Percentiles rank a stretch among this genome's conserved stretches.
Conservation (phyloP, 441 rosid species). For the Mallotus japonicus region DNA sequence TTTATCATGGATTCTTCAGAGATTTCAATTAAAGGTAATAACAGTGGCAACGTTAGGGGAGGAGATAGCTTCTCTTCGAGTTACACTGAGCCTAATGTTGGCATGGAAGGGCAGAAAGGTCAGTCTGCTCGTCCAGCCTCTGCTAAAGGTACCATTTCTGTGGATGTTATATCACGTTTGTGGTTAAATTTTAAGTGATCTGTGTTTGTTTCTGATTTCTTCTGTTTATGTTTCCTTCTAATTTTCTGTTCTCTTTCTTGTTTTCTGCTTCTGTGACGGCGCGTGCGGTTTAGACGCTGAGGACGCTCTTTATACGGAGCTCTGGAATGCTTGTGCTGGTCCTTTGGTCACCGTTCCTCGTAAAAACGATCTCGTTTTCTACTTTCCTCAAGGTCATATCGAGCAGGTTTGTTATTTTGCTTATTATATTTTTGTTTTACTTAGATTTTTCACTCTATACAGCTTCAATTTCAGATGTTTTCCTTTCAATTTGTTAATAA, state of each 20-base stretch:
- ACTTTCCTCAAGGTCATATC: slow-evolving; percentile 97
- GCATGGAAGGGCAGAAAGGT: slow-evolving; percentile 50
- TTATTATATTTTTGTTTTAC: neutral
- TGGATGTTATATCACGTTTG: slow-evolving; percentile 12
- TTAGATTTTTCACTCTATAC: neutral
- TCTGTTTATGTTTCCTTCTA: too few relatives aligned
- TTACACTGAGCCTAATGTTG: slow-evolving; percentile 34
- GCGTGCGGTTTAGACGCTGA: slow-evolving; percentile 56
- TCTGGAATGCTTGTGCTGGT: slow-evolving; percentile 99
- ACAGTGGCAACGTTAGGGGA: slow-evolving; percentile 39
- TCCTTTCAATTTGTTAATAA: neutral
- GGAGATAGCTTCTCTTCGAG: slow-evolving; percentile 51
- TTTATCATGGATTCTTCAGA: slow-evolving; percentile 49
- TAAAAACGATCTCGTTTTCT: slow-evolving; percentile 75
- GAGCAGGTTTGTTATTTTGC: slow-evolving; percentile 58
- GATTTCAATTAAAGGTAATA: slow-evolving; percentile 50
- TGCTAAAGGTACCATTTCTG: slow-evolving; percentile 34
- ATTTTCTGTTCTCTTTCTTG: neutral
- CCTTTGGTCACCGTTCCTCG: slow-evolving; percentile 95
- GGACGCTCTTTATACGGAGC: slow-evolving; percentile 77
- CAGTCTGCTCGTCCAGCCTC: slow-evolving; percentile 35
- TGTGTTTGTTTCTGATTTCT: neutral
- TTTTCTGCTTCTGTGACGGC: slow-evolving; percentile 6
- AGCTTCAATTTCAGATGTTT: neutral
- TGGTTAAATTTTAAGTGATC: slow-evolving; percentile 12